Percentiles rank a stretch among this genome's conserved stretches.
phyloP scores from a whole-genome alignment of 2,329 filamentous ascomycete genomes.

The Venturia asperata region DNA sequence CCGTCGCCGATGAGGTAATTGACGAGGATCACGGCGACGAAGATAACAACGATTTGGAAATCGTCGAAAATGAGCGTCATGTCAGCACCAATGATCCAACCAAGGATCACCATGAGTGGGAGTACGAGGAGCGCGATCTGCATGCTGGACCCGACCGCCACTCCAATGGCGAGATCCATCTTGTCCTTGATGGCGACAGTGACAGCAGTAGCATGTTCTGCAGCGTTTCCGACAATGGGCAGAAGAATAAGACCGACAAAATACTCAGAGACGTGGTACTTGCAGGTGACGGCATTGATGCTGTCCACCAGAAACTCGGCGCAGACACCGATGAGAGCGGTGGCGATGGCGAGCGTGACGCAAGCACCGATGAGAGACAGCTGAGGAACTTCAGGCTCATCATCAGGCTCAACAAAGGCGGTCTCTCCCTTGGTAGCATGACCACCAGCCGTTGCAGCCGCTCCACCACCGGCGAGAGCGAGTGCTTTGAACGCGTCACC shows the following conservation, averaged over 20 bases:
- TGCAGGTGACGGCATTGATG: slow-evolving; percentile 48
- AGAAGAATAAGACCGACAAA: slow-evolving; percentile 59
- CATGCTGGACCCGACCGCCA: slow-evolving; percentile 58
- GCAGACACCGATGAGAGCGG: slow-evolving; percentile 72
- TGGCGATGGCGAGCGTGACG: slow-evolving; percentile 62
- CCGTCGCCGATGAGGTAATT: slow-evolving; percentile 58
- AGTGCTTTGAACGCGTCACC: slow-evolving; percentile 37
- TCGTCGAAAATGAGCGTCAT: slow-evolving; percentile 79
- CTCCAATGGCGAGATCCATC: slow-evolving; percentile 61
- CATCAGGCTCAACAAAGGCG: slow-evolving; percentile 31
- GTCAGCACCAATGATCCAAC: slow-evolving; percentile 53
- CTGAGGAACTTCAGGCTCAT: slow-evolving; percentile 67
- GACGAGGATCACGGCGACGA: slow-evolving; percentile 49
- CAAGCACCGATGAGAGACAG: slow-evolving; percentile 67
- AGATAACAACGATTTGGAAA: slow-evolving; percentile 69
- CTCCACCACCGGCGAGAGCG: slow-evolving; percentile 32
- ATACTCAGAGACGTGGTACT: slow-evolving; percentile 47
- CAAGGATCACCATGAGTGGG: slow-evolving; percentile 53
- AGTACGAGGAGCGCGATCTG: slow-evolving; percentile 58
- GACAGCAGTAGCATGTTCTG: slow-evolving; percentile 58
- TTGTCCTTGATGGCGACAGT: slow-evolving; percentile 52
- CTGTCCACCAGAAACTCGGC: slow-evolving; percentile 58
- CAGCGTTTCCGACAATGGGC: slow-evolving; percentile 59
- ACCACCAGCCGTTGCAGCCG: slow-evolving; percentile 46
- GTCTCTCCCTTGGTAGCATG: slow-evolving; percentile 38